Base-by-base conservation (phyloP, 352 stramenopile genomes). In the Blastocystis sp. region DNA sequence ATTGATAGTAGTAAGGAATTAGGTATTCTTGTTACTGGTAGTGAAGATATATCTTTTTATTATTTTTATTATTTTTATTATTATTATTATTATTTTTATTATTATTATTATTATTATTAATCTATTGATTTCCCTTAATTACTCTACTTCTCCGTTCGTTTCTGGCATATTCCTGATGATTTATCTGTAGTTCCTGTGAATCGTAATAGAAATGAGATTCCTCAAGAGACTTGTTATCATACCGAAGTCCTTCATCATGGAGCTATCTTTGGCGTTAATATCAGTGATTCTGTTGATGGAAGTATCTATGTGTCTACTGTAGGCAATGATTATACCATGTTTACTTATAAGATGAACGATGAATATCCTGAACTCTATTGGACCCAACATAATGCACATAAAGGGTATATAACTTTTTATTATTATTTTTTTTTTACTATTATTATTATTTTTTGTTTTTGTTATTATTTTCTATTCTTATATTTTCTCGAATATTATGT, bases 301-400 rank as follows among this genome's bases (percentile, higher is more conserved):
- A 19, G 13, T 13, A 6, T 37, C 49, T 59, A 59, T 28, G 13
- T 59, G 49, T 36, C 49, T 7, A 39, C 32, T 4, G 49, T 59
- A 23, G 49, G 49, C 11, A 59, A 52, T 24, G 49, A 59, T 32
- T 59, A 59, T 27, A 28, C 35, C 13, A 36, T 59, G 4, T 33
- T 45, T 24, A 23, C 49, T 10, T 59, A 59, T 19, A 2, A 45
- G 21, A 21, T 49, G 2, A 30, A n/a, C n/a, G n/a, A 6, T 44
- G 16, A 23, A 44, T 13, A 37, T 13, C 6, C 13, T 6, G 27
- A 23, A 4, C 16, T 16, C 9, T 16, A 37, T 13, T 24, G 10
- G 7, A 21, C n/a, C 18, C 6, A 47, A 2, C 4, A 18, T 13
- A 2, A 4, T 9, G 49, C 49, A 18, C 49, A 59, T 18, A n/a